Base-by-base conservation (phyloP, 441 rosid species). In the Syzygium malaccense region DNA sequence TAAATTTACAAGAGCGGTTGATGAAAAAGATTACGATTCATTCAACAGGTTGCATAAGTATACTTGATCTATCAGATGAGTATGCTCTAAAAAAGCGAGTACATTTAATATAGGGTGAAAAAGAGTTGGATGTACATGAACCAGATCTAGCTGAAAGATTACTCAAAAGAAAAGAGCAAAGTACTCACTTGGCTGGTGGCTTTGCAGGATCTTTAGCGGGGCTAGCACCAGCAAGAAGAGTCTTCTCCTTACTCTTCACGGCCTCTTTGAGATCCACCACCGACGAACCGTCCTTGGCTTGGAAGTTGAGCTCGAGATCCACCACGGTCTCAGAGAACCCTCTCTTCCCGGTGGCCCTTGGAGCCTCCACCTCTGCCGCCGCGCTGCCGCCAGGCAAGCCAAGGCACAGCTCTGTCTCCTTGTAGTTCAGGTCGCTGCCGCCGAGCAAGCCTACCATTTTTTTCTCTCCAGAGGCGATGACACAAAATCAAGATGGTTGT, bases 341-440 rank as follows among this genome's bases (percentile, higher is more conserved):
- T 96, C 99, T 95, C 93, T 97, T 97, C 56, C 95, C 95, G 3
- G 90, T 80, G 56, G 93, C 90, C 87, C 91, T 94, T 0, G 94
- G 93, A 23, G 93, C 91, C 85, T 92, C 95, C 14, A 89, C 90
- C 54, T 89, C 95, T 8, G 87, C 56, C 86, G 89, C 94, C 91
- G n/a, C 97, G 14, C 75, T 51, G 2, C 90, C 90, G 2, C 91
- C 88, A 2, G 99, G 99, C 89, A 97, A 91, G 60, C 98, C 99
- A 4, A 97, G 96, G 88, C 99, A 95, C 84, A 97, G 95, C 94
- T 97, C 98, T 28, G 99, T 97, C 89, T 92, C 98, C 91, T 91
- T 95, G 87, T 93, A 94, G 89, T 94, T 95, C 94, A 95, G 87
- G 83, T 85, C 86, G 30, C 48, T 45, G 57, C 90, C 48, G 20